A percentile compares a stretch with the other conserved stretches of the same genome.
Evolutionary conservation across 257 asterid species (phyloP).

Genomic region (Forsythia suspensa): DNA sequence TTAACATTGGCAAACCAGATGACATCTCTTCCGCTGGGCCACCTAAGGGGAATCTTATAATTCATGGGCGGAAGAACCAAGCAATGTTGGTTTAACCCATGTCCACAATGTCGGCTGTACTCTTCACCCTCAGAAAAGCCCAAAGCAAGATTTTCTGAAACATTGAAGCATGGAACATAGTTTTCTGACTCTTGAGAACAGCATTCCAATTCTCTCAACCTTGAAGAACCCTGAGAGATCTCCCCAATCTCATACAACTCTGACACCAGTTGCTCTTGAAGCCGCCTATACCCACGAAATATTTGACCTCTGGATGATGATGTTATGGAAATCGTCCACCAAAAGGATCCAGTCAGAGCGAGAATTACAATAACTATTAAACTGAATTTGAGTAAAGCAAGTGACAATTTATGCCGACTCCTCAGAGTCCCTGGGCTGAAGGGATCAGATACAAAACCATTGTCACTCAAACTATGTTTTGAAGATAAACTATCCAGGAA

Average conservation of each 20-base stretch:
- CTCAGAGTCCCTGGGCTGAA: conserved; percentile 58
- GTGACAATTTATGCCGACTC: conserved; percentile 57
- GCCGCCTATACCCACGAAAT: conserved; percentile 75
- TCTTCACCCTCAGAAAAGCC: conserved; percentile 75
- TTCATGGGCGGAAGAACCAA: conserved; percentile 86
- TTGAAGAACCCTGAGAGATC: conserved; percentile 66
- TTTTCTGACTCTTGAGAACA: conserved; percentile 81
- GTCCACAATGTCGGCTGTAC: conserved; percentile 64
- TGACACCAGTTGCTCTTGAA: conserved; percentile 78
- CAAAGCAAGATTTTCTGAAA: conserved; percentile 66
- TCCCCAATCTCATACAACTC: conserved; percentile 91
- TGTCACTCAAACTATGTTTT: conserved; percentile 53
- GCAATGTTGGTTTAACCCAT: conserved; percentile 58
- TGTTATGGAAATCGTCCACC: conserved; percentile 95
- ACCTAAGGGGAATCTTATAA: conserved; percentile 80
- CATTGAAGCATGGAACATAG: conserved; percentile 88
- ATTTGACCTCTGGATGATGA: conserved; percentile 69
- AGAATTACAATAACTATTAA: conserved; percentile 73
- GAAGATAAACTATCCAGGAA: conserved; percentile 58
- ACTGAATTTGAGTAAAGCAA: conserved; percentile 61
- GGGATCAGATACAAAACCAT: conserved; percentile 71
- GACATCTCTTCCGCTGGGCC: conserved; percentile 96
- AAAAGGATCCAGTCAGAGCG: conserved; percentile 85
- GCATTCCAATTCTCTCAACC: conserved; percentile 67
- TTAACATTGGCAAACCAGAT: conserved; percentile 98